Conservation (phyloP, 2,329 filamentous ascomycete species). For the Penicillium sclerotigenum region DNA sequence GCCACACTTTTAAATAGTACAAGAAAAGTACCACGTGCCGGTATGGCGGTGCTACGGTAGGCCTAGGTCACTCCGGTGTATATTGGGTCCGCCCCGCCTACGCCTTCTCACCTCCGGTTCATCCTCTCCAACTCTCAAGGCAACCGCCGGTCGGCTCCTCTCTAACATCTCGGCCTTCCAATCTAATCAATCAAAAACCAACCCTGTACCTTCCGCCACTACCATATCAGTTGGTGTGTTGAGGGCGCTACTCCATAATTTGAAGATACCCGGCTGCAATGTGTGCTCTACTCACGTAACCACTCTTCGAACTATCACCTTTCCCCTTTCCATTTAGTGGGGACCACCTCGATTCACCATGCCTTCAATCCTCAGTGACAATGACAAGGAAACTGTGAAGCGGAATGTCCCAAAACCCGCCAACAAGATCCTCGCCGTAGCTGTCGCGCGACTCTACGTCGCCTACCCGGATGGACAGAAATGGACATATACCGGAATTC, state of each 20-base stretch:
- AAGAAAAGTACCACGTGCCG: constrained; percentile 20
- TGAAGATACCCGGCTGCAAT: constrained; percentile 14
- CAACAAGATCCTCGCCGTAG: constrained; percentile 97
- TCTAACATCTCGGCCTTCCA: constrained; percentile 1
- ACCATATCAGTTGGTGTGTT: constrained; percentile 9
- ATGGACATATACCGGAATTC: constrained; percentile 94
- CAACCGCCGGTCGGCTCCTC: constrained; percentile 28
- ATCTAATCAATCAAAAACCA: not conserved
- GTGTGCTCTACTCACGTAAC: constrained; percentile 17
- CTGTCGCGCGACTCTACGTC: constrained; percentile 88
- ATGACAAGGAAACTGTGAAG: constrained; percentile 96
- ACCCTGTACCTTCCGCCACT: not conserved
- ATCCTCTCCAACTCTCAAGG: constrained; percentile 16
- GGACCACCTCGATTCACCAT: constrained; percentile 32
- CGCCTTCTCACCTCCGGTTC: constrained; percentile 8
- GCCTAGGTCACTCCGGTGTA: constrained; percentile 16
- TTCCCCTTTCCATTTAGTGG: constrained; percentile 3
- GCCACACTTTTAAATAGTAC: constrained; percentile 11
- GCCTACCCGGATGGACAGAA: constrained; percentile 77
- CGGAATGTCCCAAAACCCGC: constrained; percentile 86
- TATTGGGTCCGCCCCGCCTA: constrained; percentile 16
- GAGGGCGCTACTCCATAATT: constrained; percentile 14
- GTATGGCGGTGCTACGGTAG: constrained; percentile 9
- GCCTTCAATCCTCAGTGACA: constrained; percentile 74
- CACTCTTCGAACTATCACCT: constrained; percentile 1